These are phyloP conservation scores for Leccinellum albellum DNA, from an alignment of 768 basidiomycete genomes.

Conservation along the genomic window DNA sequence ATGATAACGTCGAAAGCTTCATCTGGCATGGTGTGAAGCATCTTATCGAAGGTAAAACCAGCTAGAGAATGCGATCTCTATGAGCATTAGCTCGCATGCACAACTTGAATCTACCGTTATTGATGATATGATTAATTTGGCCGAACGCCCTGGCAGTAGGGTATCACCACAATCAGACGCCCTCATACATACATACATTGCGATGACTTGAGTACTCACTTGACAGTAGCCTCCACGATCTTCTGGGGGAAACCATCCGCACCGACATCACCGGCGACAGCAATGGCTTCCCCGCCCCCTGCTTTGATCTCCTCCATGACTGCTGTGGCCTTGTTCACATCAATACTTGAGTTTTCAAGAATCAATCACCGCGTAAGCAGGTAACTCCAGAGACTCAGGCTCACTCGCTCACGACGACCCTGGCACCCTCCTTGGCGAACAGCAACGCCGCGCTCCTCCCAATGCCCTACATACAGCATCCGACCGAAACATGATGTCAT, in stretches of 20 bases:
- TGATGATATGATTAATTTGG: conserved; percentile 83
- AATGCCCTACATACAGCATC: conserved; percentile 55
- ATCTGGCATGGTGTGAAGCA: conserved; percentile 85
- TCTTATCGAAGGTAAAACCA: conserved; percentile 80
- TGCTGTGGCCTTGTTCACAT: conserved; percentile 58
- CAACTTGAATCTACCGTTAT: conserved; percentile 53
- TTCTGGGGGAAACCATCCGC: conserved; percentile 81
- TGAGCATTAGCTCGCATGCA: neutral
- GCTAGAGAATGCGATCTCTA: conserved; percentile 33
- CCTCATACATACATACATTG: neutral
- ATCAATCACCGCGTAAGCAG: conserved; percentile 2
- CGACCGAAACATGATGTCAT: neutral
- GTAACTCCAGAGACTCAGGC: conserved; percentile 6
- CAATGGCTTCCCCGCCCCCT: conserved; percentile 69
- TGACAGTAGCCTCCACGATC: conserved; percentile 70
- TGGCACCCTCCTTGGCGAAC: conserved; percentile 83
- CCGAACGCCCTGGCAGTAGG: conserved; percentile 60
- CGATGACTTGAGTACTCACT: conserved; percentile 47
- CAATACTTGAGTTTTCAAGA: conserved; percentile 48
- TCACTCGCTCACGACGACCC: conserved; percentile 82
- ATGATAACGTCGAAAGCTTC: conserved; percentile 78
- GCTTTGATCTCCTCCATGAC: conserved; percentile 73
- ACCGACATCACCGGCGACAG: conserved; percentile 74
- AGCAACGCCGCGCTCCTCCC: conserved; percentile 70
- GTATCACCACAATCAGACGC: neutral